Conservation (phyloP, 2,329 filamentous ascomycete species). For the Alternaria metachromatica region DNA sequence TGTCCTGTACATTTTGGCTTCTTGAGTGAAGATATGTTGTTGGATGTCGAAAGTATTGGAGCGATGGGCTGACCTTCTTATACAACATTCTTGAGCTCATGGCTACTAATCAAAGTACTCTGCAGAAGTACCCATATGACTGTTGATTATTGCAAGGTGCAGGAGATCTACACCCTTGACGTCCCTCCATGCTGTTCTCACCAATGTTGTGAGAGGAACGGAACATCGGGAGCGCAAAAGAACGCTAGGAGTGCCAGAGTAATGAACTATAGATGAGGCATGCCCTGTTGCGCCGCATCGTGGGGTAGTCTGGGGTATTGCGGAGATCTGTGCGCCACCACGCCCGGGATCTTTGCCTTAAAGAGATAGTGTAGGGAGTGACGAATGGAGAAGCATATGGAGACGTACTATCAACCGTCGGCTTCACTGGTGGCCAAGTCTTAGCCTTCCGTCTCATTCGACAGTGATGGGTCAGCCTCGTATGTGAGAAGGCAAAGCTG, state of each 20-base stretch:
- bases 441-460: slow-evolving; percentile 13
- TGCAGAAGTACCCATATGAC: slow-evolving; percentile 23
- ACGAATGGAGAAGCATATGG: slow-evolving; percentile 18
- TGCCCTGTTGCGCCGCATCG: slow-evolving; percentile 23
- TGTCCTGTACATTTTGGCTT: slow-evolving; percentile 49
- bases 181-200: slow-evolving; percentile 19
- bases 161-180: slow-evolving; percentile 21
- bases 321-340: slow-evolving; percentile 38
- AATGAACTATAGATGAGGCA: slow-evolving; percentile 48
- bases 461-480: slow-evolving; percentile 7
- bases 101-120: slow-evolving; percentile 19
- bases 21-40: slow-evolving; percentile 33
- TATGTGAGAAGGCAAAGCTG: slow-evolving; percentile 16
- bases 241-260: slow-evolving; percentile 26
- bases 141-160: slow-evolving; percentile 24
- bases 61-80: slow-evolving; percentile 24
- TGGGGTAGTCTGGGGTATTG: slow-evolving; percentile 45
- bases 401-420: slow-evolving; percentile 28
- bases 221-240: slow-evolving; percentile 39
- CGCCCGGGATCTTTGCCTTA: slow-evolving; percentile 30
- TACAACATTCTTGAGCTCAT: slow-evolving; percentile 27
- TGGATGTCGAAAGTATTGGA: slow-evolving; percentile 31
- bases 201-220: slow-evolving; percentile 37
- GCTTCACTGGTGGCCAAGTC: slow-evolving; percentile 18
- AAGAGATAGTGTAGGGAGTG: slow-evolving; percentile 29